These are phyloP conservation scores for Jaltomata sinuosa DNA, from an alignment of 257 asterid species.

Conservation along the genomic window DNA sequence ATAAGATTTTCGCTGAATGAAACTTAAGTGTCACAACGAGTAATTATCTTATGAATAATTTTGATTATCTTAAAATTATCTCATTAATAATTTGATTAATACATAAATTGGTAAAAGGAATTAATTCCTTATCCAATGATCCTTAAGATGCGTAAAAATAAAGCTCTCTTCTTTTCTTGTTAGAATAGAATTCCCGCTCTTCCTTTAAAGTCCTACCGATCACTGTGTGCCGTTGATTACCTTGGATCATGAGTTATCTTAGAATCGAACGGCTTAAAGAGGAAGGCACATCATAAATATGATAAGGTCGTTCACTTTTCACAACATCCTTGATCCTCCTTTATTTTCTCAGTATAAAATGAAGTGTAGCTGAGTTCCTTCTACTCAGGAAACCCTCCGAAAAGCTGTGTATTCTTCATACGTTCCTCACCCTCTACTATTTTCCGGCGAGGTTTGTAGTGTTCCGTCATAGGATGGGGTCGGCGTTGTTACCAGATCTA, in stretches of 20 bases:
- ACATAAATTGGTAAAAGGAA: not conserved
- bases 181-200: not conserved
- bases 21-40: not conserved
- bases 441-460: constrained; percentile 16
- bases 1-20: not conserved
- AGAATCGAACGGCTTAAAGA: not conserved
- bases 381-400: not conserved
- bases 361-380: not conserved
- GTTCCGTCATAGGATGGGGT: constrained; percentile 27
- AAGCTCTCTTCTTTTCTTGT: not conserved
- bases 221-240: not conserved
- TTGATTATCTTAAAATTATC: not conserved
- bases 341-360: not conserved
- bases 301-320: not conserved
- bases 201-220: not conserved
- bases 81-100: not conserved
- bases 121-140: not conserved
- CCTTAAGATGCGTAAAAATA: not conserved
- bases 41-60: not conserved
- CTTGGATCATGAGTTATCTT: not conserved
- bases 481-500: constrained; percentile 57
- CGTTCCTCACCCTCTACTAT: not conserved
- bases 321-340: not conserved
- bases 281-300: not conserved
- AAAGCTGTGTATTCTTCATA: not conserved